These are phyloP conservation scores for Phytophthora syringae DNA, from an alignment of 352 stramenopile genomes.

Conservation along the genomic window DNA sequence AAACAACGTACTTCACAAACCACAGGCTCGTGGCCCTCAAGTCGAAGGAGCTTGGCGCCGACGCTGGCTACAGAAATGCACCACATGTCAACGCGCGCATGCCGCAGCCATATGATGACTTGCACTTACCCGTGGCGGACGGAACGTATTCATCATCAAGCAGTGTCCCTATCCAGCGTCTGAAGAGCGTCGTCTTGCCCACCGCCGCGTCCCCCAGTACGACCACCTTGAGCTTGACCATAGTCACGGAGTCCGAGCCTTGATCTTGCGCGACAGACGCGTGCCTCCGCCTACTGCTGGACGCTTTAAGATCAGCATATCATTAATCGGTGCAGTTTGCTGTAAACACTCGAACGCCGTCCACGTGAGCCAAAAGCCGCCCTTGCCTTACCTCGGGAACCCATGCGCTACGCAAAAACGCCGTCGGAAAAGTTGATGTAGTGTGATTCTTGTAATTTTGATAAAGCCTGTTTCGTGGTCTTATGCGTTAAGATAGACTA, in stretches of 20 bases:
- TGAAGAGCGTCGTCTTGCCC: slow-evolving; percentile 67
- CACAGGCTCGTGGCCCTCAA: slow-evolving; percentile 41
- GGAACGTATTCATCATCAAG: slow-evolving; percentile 27
- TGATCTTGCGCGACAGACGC: slow-evolving; percentile 19
- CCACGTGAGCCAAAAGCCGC: slow-evolving; percentile 3
- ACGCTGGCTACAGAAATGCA: slow-evolving; percentile 39
- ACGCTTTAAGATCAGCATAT: slow-evolving; percentile 26
- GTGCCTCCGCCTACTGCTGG: slow-evolving; percentile 16
- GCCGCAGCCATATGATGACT: neutral
- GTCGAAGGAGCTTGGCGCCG: slow-evolving; percentile 59
- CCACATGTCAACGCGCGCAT: neutral
- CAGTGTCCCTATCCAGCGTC: slow-evolving; percentile 45
- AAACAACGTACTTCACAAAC: slow-evolving; percentile 54
- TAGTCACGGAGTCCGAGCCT: neutral
- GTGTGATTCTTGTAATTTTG: too few species aligned
- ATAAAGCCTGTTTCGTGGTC: too few species aligned
- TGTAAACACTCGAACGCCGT: neutral
- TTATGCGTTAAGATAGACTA: too few species aligned
- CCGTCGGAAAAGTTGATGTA: slow-evolving; percentile 22
- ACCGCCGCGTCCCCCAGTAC: slow-evolving; percentile 46
- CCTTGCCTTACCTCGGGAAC: slow-evolving; percentile 13
- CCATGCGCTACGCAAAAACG: slow-evolving; percentile 19
- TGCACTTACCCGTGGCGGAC: slow-evolving; percentile 53
- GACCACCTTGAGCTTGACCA: slow-evolving; percentile 56
- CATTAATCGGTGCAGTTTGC: slow-evolving; percentile 13